These are phyloP conservation scores for Royoungia palumana DNA, from an alignment of 768 basidiomycete species.

Conservation along the genomic window DNA sequence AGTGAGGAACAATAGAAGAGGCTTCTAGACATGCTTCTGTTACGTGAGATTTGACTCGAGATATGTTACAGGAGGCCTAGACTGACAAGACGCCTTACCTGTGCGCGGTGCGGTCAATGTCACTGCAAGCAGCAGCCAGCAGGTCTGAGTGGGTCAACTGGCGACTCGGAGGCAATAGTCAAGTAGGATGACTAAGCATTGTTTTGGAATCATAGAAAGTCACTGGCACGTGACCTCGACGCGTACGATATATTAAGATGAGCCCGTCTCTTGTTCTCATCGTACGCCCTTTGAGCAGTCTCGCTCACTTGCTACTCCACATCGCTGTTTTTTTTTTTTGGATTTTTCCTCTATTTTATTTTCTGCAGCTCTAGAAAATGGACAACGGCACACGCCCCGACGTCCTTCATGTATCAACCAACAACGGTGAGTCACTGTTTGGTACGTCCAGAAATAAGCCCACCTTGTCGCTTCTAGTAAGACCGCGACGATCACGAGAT, in stretches of 20 bases:
- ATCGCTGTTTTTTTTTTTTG: constrained; percentile 6
- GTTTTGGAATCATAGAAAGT: neutral
- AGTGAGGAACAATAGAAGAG: constrained; percentile 45
- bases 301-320: constrained; percentile 10
- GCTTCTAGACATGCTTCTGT: constrained; percentile 35
- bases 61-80: neutral
- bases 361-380: constrained; percentile 19
- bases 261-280: constrained; percentile 20
- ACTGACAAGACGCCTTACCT: constrained; percentile 9
- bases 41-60: neutral
- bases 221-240: constrained; percentile 28
- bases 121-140: neutral
- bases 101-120: neutral
- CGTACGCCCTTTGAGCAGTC: constrained; percentile 18
- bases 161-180: too few species aligned
- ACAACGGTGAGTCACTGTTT: constrained; percentile 27
- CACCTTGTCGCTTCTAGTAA: too few species aligned
- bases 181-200: neutral
- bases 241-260: constrained; percentile 28
- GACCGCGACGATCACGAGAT: constrained; percentile 7
- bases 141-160: too few species aligned
- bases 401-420: constrained; percentile 38
- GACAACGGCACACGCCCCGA: constrained; percentile 37
- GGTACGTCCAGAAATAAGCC: neutral
- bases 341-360: constrained; percentile 15